Percentiles rank a stretch among this genome's conserved stretches.
Evolutionary conservation across 164 flowering plant genomes (phyloP).

Genomic region (Warburgia ugandensis): DNA sequence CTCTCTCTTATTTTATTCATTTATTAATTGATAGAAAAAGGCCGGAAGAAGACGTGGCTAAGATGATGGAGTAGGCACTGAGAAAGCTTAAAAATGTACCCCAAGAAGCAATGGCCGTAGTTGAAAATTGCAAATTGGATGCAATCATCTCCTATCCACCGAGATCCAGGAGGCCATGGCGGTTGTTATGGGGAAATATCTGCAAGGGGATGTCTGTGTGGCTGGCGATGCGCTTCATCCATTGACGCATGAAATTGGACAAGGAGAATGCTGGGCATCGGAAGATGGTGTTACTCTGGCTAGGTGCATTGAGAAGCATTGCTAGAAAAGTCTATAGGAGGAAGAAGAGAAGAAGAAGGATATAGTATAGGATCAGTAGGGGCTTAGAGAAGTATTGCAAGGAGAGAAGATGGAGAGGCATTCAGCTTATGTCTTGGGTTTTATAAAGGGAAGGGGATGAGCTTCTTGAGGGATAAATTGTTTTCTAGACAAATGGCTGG

Average conservation of each 20-base stretch:
- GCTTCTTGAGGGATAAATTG: slow-evolving; percentile 12
- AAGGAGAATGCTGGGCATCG: slow-evolving; percentile 11
- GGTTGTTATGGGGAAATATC: slow-evolving; percentile 29
- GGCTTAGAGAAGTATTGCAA: slow-evolving; percentile 10
- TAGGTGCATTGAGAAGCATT: slow-evolving; percentile 12
- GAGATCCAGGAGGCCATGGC: slow-evolving; percentile 31
- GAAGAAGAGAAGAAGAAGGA: slow-evolving; percentile 49
- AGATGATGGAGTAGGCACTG: slow-evolving; percentile 33
- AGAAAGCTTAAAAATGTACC: slow-evolving; percentile 28
- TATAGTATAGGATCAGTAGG: slow-evolving; percentile 22
- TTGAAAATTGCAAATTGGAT: slow-evolving; percentile 22
- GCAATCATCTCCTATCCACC: slow-evolving; percentile 19
- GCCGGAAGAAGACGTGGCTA: slow-evolving; percentile 22
- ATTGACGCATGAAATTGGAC: slow-evolving; percentile 35
- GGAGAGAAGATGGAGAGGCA: slow-evolving; percentile 16
- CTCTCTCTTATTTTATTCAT: neutral
- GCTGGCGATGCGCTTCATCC: slow-evolving; percentile 61
- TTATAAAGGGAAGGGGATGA: slow-evolving; percentile 5
- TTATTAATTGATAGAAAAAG: slow-evolving; percentile 17
- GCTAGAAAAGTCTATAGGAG: slow-evolving; percentile 17
- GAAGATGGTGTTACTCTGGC: slow-evolving; percentile 12
- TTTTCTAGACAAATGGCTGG: slow-evolving; percentile 4
- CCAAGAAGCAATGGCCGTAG: slow-evolving; percentile 10
- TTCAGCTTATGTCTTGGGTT: slow-evolving; percentile 11
- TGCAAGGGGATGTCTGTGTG: slow-evolving; percentile 30